Base-by-base conservation (phyloP, 2,329 filamentous ascomycete species). In the Xylaria sp. region DNA sequence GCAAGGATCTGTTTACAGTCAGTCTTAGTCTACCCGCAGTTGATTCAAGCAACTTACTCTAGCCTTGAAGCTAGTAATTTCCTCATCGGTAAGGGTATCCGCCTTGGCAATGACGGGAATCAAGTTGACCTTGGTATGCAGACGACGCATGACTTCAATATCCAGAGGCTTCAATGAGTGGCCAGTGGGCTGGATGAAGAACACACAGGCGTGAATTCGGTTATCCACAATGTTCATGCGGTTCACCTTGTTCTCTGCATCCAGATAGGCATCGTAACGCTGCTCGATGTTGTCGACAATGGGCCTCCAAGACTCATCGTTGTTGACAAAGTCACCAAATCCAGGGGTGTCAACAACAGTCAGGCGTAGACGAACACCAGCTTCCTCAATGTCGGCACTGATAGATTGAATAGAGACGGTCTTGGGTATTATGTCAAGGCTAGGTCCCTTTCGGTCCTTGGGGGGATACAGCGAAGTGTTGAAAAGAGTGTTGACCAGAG, bases 221-320 rank as follows among this genome's bases (percentile, higher is more conserved):
- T 98, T 99, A 86, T 99, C 96, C 72, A 99, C 92, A 82, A 98
- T 98, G 89, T 99, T 99, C 91, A 98, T 97, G 78, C 96, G 94
- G 88, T 99, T 99, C 82, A 99, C 94, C 90, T 98, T 99, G 90
- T 99, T 99, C 89, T 99, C 96, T 55, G 96, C 95, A 83, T 99
- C 96, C 69, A 99, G 88, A 83, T 98, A 99, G 63, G 96, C 94
- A 83, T 99, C 96, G 80, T 96, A 99, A 76, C 96, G 93, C 88
- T 97, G 94, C 88, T 99, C 96, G 79, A 99, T 98, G 88, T 98
- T 98, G 87, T 99, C 96, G 78, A 98, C 92, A 83, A 99, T 99
- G 66, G 96, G 96, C 79, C 96, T 91, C 96, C 96, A 99, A 33
- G 96, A 99, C 84, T 98, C 96, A 78, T 98, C 96, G 81, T 99